Conservation (phyloP, 2,329 filamentous ascomycete species). For the Xylogone sp. region DNA sequence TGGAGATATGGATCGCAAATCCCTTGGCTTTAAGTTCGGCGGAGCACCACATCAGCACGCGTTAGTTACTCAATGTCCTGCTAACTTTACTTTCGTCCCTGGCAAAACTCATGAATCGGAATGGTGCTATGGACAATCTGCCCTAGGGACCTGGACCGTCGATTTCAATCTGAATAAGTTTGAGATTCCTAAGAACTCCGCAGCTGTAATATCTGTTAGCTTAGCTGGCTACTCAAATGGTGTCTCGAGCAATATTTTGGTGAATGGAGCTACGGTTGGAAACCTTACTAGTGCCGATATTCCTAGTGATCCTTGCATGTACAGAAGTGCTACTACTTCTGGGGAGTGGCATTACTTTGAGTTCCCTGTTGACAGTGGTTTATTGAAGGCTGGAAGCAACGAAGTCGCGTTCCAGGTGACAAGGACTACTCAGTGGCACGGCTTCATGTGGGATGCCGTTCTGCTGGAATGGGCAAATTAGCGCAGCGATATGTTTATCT, state of each 20-base stretch:
- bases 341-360: constrained; percentile 39
- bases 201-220: constrained; percentile 7
- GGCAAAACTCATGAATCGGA: constrained; percentile 34
- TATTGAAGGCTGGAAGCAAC: constrained; percentile 32
- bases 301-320: constrained; percentile 36
- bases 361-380: constrained; percentile 26
- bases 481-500: no score
- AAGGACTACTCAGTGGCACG: constrained; percentile 31
- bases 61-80: constrained; percentile 38
- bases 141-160: constrained; percentile 5
- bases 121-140: constrained; percentile 44
- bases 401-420: constrained; percentile 33
- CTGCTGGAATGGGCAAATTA: constrained; percentile 27
- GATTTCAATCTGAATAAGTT: constrained; percentile 5
- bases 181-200: constrained; percentile 1
- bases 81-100: constrained; percentile 40
- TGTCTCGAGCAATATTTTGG: constrained; percentile 28
- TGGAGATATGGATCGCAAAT: constrained; percentile 44
- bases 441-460: constrained; percentile 39
- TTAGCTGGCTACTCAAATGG: constrained; percentile 21
- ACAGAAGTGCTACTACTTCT: constrained; percentile 35
- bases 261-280: constrained; percentile 31
- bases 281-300: constrained; percentile 31
- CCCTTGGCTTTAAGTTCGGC: constrained; percentile 38
- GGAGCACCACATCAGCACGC: constrained; percentile 40